Conservation (phyloP, 2,329 filamentous ascomycete genomes). For the Apiospora sp. region DNA sequence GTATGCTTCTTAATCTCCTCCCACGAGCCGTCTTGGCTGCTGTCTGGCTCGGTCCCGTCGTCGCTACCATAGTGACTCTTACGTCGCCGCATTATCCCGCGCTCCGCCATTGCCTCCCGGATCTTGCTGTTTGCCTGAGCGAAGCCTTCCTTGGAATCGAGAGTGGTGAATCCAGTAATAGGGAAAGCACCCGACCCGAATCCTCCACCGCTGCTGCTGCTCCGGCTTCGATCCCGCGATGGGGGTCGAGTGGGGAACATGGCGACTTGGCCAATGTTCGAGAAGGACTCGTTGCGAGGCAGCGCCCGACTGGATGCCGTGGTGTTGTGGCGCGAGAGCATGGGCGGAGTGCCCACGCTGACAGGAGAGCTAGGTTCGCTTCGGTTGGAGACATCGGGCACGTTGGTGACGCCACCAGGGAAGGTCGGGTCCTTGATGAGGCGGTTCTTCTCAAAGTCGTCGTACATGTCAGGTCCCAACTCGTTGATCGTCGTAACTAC, state of each 20-base stretch:
- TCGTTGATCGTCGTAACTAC: constrained; percentile 95
- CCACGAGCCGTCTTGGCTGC: constrained; percentile 23
- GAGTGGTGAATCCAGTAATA: constrained; percentile 72
- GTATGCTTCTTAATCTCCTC: constrained; percentile 17
- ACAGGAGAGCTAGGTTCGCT: constrained; percentile 37
- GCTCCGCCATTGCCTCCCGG: constrained; percentile 81
- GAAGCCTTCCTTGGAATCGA: constrained; percentile 74
- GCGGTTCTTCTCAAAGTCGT: constrained; percentile 86
- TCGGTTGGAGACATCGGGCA: constrained; percentile 35
- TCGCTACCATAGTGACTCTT: constrained; percentile 41
- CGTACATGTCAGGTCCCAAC: constrained; percentile 93
- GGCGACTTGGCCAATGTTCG: constrained; percentile 84
- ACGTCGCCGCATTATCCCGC: constrained; percentile 68
- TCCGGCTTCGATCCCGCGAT: constrained; percentile 79
- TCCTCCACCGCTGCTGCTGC: constrained; percentile 71
- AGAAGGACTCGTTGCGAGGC: constrained; percentile 92
- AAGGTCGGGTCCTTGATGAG: constrained; percentile 66
- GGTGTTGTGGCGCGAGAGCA: constrained; percentile 57
- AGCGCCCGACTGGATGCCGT: constrained; percentile 61
- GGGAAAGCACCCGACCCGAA: constrained; percentile 69
- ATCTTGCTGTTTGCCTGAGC: constrained; percentile 87
- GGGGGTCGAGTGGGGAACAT: constrained; percentile 90
- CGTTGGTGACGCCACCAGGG: constrained; percentile 38
- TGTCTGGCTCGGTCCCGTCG: constrained; percentile 24
- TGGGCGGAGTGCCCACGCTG: constrained; percentile 34